Evolutionary conservation across 2,329 filamentous ascomycete species (phyloP), one percentile per base, ranked within the genome.

Genomic region (Colletotrichum melonis): DNA sequence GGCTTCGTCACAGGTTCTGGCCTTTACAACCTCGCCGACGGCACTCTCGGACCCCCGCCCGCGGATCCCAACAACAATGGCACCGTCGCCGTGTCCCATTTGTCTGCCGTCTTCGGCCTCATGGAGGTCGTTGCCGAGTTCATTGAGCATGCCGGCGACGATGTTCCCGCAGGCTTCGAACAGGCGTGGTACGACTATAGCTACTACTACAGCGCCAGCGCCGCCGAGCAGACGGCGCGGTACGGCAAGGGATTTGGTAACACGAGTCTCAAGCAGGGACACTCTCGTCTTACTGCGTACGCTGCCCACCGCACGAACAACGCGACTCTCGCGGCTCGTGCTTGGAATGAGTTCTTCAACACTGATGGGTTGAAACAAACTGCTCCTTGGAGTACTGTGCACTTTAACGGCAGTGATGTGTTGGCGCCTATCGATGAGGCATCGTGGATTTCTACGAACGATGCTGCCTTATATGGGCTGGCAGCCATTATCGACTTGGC

Each of bases 131-230:
- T 90, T 9, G 86, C 89, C 0, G 89, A 92, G 74, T 76, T 90
- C 1, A 81, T 88, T 2, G 84, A 89, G 58, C 86, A 88, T 76
- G 85, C 84, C 16, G 85, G 82, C 1, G 81, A 83, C 1, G 83
- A 86, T 2, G 74, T 85, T 0, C 87, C 89, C 0, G 76, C 82
- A 9, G 85, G 84, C 0, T 91, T 92, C 77, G 82, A 87, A 62
- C 78, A 86, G 7, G 88, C 86, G 0, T 92, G 89, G 86, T 80
- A 91, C 1, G 89, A 91, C 63, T 92, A 92, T 79, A 89, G 88
- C 77, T 87, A 87, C 77, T 90, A 89, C 79, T 92, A 89, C 76
- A 82, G 84, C 9, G 89, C 88, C 0, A 76, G 83, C 0, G 78
- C 80, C 0, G 84, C 80, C 0, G 88, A 90, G 79, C 89, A 92